Evolutionary conservation across 2,329 filamentous ascomycete species (phyloP), one percentile per base, ranked within the genome.

Genomic region (Fusarium annulatum): DNA sequence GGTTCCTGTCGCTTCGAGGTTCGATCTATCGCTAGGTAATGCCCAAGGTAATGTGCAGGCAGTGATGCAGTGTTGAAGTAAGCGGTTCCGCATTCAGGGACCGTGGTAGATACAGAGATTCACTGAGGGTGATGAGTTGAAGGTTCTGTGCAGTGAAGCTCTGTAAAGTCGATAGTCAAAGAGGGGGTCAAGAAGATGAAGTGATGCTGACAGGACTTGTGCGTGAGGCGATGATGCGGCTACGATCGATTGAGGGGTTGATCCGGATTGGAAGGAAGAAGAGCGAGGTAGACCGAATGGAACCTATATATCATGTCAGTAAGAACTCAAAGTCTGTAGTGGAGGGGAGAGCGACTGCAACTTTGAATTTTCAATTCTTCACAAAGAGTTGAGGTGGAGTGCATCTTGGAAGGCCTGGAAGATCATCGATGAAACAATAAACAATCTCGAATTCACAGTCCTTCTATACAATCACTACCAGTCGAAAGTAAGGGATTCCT

Each of bases 171-270:
- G n/a, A 16, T 14, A 4, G 30, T 21, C 10, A 28, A 16, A 3
- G 14, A 4, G 0, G 33, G 7, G 8, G 30, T 9, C 2, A 5
- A 45, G 3, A 5, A 18, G 3, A 46, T 4, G 5, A 45, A 39
- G 14, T 14, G 28, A 28, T 3, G 14, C 49, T 58, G 30, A n/a
- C 10, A 3, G 55, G 19, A 4, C 14, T 28, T 36, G 2, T 34
- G n/a, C 15, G 23, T 3, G 18, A 12, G 16, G 39, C 11, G 9
- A 16, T 21, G 4, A 34, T 19, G 16, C 5, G 28, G 5, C 12
- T 19, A 11, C 1, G 41, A 23, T 10, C n/a, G 28, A 30, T 33
- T 9, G 16, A 28, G n/a, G 18, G 15, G n/a, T 9, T 26, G n/a
- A 8, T 33, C 11, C 2, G 9, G n/a, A 21, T 2, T 15, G 3